Base-by-base conservation (phyloP, 2,329 filamentous ascomycete species). In the Aphanocladium album region DNA sequence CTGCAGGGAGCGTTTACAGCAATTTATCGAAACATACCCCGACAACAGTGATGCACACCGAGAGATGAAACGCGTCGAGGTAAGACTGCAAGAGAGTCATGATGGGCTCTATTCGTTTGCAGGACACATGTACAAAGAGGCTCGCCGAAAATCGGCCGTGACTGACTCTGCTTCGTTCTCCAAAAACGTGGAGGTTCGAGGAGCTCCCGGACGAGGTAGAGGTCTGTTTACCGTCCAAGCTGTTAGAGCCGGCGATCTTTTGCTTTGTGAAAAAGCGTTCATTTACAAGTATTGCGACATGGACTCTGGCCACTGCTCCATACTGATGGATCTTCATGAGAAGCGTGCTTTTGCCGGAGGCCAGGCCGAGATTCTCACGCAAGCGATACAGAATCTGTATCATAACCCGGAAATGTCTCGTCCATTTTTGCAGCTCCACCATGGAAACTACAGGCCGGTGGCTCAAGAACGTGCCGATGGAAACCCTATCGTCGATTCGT, bases 201-300 rank as follows among this genome's bases (percentile, higher is more conserved):
- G 67, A 7, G 77, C 78, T 1, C 66, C 68, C 1, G 75, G 69
- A 8, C 72, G 74, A 19, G 82, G 81, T 2, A 73, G 75, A 2
- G 83, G 83, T 0, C 68, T 85, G 0, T 86, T 84, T 64, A 80
- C 78, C 0, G 81, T 76, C 0, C 68, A 71, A 19, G 65, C 71
- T 0, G 78, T 85, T 2, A 71, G 73, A 41, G 75, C 78, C 0
- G 82, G 82, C 0, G 78, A 84, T 4, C 70, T 84, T 2, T 67
- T 86, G 0, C 64, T 85, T 1, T 84, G 80, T 50, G 83, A 85
- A 62, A 86, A 85, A 62, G 81, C 82, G 0, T 83, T 84, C 64
- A 68, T 68, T 0, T 74, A 82, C 65, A 71, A 63, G 21, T n/a
- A 58, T 2, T 35, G 23, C 23, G 45, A 49, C 21, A 9, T 23